Evolutionary conservation across 164 flowering plant species (phyloP), one percentile per base, ranked within the genome.

Genomic region (Malania oleifera): DNA sequence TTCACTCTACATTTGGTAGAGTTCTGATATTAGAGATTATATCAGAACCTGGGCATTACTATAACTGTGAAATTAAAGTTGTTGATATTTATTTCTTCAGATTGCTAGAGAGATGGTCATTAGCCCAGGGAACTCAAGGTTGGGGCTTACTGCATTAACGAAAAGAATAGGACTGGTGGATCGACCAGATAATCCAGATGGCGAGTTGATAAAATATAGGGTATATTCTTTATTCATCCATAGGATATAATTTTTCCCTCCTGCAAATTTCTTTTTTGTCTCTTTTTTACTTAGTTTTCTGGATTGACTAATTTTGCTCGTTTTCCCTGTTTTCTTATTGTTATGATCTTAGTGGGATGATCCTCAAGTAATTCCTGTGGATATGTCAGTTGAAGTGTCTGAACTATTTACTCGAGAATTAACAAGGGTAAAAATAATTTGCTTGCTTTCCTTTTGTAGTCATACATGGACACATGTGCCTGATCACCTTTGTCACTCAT

Each of bases 91-190:
- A 39, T 4, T 31, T 31, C 28, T 60, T 62, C 75, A 93, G 99
- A 87, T 93, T 72, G 97, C 95, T 57, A 77, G 97, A 66, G 99
- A 93, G 74, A 87, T 90, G 97, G 99, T 81, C n/a, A 93, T 93
- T 44, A 90, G 98, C 77, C 97, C 96, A 39, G 79, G 80, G 65
- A 90, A 88, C 74, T 52, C 81, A 44, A 88, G 82, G 67, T 67
- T 93, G 69, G 96, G 97, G 62, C 82, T 90, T 59, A 66, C 85
- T 45, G 49, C 67, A 22, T 70, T 90, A 74, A 82, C 85, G 47
- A 88, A 73, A 67, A 78, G 82, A 72, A 43, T 80, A 57, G 86
- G 87, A 31, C 57, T 82, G 41, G 41, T 50, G 65, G 85, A 86
- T 73, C 73, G 70, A 53, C 82, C 93, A 9, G 93, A 83, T 70